Evolutionary conservation across 805 yeast species (phyloP), one percentile per base, ranked within the genome.

Genomic region (Isabelozyma rhagii): DNA sequence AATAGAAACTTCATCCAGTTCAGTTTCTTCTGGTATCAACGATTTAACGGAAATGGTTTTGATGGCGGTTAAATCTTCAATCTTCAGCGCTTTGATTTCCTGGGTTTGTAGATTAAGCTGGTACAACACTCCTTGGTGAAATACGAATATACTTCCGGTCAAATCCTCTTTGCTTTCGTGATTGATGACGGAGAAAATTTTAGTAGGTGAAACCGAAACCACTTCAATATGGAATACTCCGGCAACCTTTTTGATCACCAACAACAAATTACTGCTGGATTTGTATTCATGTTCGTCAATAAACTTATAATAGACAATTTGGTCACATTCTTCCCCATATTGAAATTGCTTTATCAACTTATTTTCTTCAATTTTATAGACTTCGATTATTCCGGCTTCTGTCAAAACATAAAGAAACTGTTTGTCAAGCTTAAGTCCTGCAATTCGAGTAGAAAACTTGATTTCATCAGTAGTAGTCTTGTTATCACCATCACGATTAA

Each of bases 271-370:
- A 14, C 48, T 51, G 15, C 58, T 43, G 42, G 42, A 40, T n/a
- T 50, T 48, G 39, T 50, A 50, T 31, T 47, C 51, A 41, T 45
- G 59, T 14, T 62, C 56, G 27, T 64, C 62, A 28, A 67, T 56
- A 40, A 67, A 63, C 11, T 64, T 57, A 39, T 62, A 51, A 52
- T 59, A 66, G 2, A 74, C 71, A 43, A 63, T 49, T 28, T 56
- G 56, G 34, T 63, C 60, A 5, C 60, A 48, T 21, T 51, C 53
- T 9, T 55, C 58, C 3, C 57, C 50, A 39, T 55, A 56, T 27
- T 56, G 55, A 18, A 63, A 46, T 31, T 31, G 7, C n/a, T 31
- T 31, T 31, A 31, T 31, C 36, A 31, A 31, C 42, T 62, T 49
- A 25, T 60, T 52, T 11, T 58, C 59, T 18, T 57, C 57, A 14